Evolutionary conservation across 2,329 filamentous ascomycete genomes (phyloP), one percentile per base, ranked within the genome.

Genomic region (Penicillium brevicompactum): DNA sequence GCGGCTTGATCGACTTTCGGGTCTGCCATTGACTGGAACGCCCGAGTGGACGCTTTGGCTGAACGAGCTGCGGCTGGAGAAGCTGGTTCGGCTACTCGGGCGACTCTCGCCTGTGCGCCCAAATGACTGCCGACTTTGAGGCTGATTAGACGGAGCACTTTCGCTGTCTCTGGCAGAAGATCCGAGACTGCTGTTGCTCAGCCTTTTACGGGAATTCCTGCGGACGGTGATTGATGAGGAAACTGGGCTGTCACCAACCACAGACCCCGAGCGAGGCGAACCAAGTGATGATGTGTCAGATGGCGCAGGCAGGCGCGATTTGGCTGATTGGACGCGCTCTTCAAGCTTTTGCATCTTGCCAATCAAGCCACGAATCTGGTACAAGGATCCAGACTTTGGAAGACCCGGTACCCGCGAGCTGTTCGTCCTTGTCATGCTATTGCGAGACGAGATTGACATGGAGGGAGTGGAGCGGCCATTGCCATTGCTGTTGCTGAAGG

Each of bases 331-430:
- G 9, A 99, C 93, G 43, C 94, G 86, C 60, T 94, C 91, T 73
- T 97, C 94, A 58, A 99, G 87, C 63, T 91, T 90, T 75, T 97
- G 91, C 92, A 97, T 97, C 76, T 97, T 94, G 27, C 91, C 92
- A 55, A 95, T 96, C 61, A 99, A 86, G 30, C 88, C 89, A 61
- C 93, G 91, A 68, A 99, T 96, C 72, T 99, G 94, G 62, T 90
- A 89, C 47, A 99, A 84, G 2, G 94, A 97, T 59, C 84, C 82
- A 30, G 85, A 87, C 57, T 83, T 80, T 43, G 84, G 82, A 51
- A 86, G 67, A 27, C 73, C 72, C n/a, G 67, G 71, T 51, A 65
- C 70, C 54, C 64, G 68, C 80, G 85, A 58, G 22, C 51, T 57
- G 11, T 57, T 63, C 37, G 81, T 87, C 50, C 80, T 78, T 24